Evolutionary conservation across 2,329 filamentous ascomycete genomes (phyloP).

Genomic region (Aspergillus novoparasiticus): DNA sequence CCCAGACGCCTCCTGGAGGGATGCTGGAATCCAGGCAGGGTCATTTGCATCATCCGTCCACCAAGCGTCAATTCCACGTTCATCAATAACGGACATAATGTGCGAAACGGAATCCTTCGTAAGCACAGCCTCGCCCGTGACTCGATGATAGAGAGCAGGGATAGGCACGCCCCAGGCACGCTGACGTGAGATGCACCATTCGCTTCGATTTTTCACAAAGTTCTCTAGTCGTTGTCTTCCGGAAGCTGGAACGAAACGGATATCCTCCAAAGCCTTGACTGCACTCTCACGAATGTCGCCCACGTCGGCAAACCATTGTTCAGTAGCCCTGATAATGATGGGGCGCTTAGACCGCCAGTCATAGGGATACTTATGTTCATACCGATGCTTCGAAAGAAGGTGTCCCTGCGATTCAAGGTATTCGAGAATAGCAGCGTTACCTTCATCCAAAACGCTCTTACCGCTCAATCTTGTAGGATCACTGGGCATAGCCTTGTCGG

Average conservation of each 20-base stretch:
- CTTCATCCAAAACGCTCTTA: slow-evolving; percentile 70
- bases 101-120: slow-evolving; percentile 78
- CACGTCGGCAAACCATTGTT: slow-evolving; percentile 97
- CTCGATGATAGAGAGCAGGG: slow-evolving; percentile 76
- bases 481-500: slow-evolving; percentile 73
- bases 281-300: slow-evolving; percentile 76
- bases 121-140: slow-evolving; percentile 73
- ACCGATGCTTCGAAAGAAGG: slow-evolving; percentile 71
- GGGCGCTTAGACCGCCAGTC: slow-evolving; percentile 96
- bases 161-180: slow-evolving; percentile 97
- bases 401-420: slow-evolving; percentile 61
- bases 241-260: slow-evolving; percentile 76
- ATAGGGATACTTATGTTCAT: slow-evolving; percentile 93
- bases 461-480: slow-evolving; percentile 69
- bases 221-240: slow-evolving; percentile 76
- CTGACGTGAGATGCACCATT: slow-evolving; percentile 98
- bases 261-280: slow-evolving; percentile 67
- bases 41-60: slow-evolving; percentile 83
- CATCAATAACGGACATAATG: slow-evolving; percentile 75
- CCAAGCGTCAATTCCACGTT: slow-evolving; percentile 88
- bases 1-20: slow-evolving; percentile 53
- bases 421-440: slow-evolving; percentile 69
- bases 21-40: slow-evolving; percentile 71
- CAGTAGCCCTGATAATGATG: slow-evolving; percentile 86
- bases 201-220: slow-evolving; percentile 83